These are phyloP conservation scores for Nakazawaea ernobii DNA, from an alignment of 805 yeast genomes.

Conservation along the genomic window DNA sequence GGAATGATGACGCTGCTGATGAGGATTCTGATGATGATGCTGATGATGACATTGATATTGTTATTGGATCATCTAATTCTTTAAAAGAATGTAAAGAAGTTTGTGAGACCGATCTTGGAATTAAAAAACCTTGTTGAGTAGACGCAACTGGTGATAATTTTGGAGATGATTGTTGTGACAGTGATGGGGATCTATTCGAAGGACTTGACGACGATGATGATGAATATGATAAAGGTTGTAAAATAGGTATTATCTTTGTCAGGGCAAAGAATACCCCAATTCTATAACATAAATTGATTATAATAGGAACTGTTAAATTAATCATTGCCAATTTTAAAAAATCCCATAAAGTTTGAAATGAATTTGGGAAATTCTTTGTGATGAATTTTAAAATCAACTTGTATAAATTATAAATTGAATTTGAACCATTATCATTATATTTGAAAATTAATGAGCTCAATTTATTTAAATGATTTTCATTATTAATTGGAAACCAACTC, in stretches of 20 bases:
- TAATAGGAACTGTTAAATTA: conserved; percentile 75
- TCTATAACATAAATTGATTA: conserved; percentile 78
- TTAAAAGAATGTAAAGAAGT: conserved; percentile 6
- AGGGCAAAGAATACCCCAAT: conserved; percentile 84
- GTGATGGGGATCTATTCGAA: conserved; percentile 8
- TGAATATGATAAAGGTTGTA: conserved; percentile 19
- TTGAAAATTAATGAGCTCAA: conserved; percentile 4
- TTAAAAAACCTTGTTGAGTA: not conserved
- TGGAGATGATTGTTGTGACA: conserved; percentile 8
- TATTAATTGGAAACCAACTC: conserved; percentile 13
- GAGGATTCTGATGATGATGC: conserved; percentile 16
- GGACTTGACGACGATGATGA: conserved; percentile 14
- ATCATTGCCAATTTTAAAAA: conserved; percentile 43
- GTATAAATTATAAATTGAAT: conserved; percentile 13
- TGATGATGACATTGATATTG: conserved; percentile 15
- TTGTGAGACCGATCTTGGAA: conserved; percentile 1
- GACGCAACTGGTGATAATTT: conserved; percentile 5
- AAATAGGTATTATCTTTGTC: conserved; percentile 79
- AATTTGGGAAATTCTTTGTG: conserved; percentile 47
- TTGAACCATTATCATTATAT: not conserved
- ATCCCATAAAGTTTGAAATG: conserved; percentile 50
- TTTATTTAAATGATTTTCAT: conserved; percentile 2
- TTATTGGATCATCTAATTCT: conserved; percentile 4
- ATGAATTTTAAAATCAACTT: conserved; percentile 28
- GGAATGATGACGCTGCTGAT: conserved; percentile 9